Evolutionary conservation across 2,329 filamentous ascomycete species (phyloP).

Genomic region (Aspergillus luchuensis): DNA sequence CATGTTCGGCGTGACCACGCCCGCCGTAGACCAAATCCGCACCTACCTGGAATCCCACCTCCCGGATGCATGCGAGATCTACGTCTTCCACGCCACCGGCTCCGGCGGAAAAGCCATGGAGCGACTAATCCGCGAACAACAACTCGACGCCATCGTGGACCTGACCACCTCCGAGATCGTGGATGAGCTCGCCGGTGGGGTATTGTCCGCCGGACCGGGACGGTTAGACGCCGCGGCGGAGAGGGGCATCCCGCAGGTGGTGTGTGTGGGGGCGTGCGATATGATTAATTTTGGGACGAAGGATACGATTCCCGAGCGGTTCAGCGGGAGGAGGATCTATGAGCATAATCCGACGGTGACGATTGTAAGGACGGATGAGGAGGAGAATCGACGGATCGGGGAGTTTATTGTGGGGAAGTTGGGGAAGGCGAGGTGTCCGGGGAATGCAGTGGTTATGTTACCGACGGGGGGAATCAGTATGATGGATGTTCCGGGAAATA

Average conservation of each 20-base stretch:
- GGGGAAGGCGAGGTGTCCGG: slow-evolving; percentile 39
- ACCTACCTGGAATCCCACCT: slow-evolving; percentile 49
- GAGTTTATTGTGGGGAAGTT: slow-evolving; percentile 59
- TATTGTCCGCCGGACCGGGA: slow-evolving; percentile 60
- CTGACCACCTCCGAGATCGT: slow-evolving; percentile 72
- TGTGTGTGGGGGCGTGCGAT: slow-evolving; percentile 59
- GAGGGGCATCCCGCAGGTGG: slow-evolving; percentile 60
- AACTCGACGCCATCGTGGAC: slow-evolving; percentile 68
- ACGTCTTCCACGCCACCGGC: slow-evolving; percentile 71
- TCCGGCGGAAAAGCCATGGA: slow-evolving; percentile 71
- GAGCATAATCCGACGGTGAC: slow-evolving; percentile 69
- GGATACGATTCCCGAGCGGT: slow-evolving; percentile 58
- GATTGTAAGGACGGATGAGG: slow-evolving; percentile 63
- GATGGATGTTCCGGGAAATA: slow-evolving; percentile 55
- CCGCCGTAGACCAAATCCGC: slow-evolving; percentile 61
- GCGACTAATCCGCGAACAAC: slow-evolving; percentile 57
- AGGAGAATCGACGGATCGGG: slow-evolving; percentile 60
- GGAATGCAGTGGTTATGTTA: slow-evolving; percentile 58
- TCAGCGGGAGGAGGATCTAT: slow-evolving; percentile 52
- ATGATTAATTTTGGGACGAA: slow-evolving; percentile 66
- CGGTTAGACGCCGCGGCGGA: slow-evolving; percentile 61
- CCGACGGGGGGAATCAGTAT: slow-evolving; percentile 64
- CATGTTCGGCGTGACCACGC: slow-evolving; percentile 76
- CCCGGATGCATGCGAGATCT: slow-evolving; percentile 55
- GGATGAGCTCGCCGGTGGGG: slow-evolving; percentile 64